These are phyloP conservation scores for Gnetum montanum DNA, from an alignment of 75 land plant genomes.

Conservation along the genomic window DNA sequence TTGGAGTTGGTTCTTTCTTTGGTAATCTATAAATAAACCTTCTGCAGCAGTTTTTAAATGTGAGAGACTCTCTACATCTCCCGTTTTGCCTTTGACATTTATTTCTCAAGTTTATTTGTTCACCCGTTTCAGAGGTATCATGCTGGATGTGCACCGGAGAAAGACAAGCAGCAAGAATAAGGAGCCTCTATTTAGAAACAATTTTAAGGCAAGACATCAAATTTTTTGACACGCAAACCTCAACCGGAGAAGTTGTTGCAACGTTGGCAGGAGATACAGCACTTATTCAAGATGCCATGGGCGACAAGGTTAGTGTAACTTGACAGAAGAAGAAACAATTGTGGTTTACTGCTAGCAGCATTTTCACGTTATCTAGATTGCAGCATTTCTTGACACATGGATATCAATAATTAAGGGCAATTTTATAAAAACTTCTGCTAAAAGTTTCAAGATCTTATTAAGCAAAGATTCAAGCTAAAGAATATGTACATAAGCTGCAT, in stretches of 20 bases:
- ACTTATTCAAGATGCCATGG: slow-evolving; percentile 90
- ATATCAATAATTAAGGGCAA: not conserved
- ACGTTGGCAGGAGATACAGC: slow-evolving; percentile 89
- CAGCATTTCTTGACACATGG: not conserved
- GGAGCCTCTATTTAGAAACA: slow-evolving; percentile 55
- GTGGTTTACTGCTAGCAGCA: not conserved
- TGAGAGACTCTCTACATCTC: too few relatives aligned
- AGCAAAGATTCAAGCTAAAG: not conserved
- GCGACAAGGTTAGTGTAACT: slow-evolving; percentile 87
- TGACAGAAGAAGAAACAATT: too few relatives aligned
- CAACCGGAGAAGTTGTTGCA: slow-evolving; percentile 81
- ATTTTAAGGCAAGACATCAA: slow-evolving; percentile 73
- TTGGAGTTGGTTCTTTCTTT: too few relatives aligned
- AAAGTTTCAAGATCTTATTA: not conserved
- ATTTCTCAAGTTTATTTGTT: too few relatives aligned
- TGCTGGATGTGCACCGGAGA: slow-evolving; percentile 85
- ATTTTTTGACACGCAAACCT: slow-evolving; percentile 77
- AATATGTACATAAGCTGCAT: too few relatives aligned
- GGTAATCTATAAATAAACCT: too few relatives aligned
- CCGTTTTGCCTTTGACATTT: too few relatives aligned
- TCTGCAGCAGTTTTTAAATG: too few relatives aligned
- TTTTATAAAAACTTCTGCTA: not conserved
- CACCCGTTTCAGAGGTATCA: slow-evolving; percentile 77
- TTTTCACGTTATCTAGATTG: not conserved
- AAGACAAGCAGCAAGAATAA: slow-evolving; percentile 64